phyloP scores from a whole-genome alignment of 305 asterid genomes.

The Fraxinus xanthoxyloides region DNA sequence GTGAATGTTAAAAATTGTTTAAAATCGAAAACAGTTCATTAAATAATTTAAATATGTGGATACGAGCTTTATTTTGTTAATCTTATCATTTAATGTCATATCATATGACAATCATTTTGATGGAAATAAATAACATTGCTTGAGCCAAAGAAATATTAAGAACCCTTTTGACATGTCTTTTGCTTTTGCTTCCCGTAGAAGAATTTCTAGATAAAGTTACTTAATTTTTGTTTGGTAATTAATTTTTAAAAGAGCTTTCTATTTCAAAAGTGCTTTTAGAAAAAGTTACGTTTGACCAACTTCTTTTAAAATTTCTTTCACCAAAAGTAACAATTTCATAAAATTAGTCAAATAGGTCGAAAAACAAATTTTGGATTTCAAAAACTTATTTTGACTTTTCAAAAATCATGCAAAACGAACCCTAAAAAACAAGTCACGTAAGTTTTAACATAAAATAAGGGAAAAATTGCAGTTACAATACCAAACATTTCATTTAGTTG shows the following conservation, averaged over 20 bases:
- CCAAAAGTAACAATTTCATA: background rate
- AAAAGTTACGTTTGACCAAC: background rate
- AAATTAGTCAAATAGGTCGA: background rate
- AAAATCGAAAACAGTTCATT: background rate
- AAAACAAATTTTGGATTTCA: background rate
- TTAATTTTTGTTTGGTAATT: too few relatives aligned
- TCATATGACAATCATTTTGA: background rate
- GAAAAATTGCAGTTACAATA: background rate
- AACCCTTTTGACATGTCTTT: background rate
- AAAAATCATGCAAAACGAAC: background rate
- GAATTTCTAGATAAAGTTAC: background rate
- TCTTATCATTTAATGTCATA: background rate
- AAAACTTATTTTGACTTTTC: background rate
- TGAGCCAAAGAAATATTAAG: background rate
- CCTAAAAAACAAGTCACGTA: background rate
- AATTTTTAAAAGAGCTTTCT: too few relatives aligned
- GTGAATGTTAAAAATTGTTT: background rate
- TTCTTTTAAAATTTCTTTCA: too few relatives aligned
- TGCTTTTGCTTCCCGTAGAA: background rate
- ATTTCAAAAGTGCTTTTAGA: too few relatives aligned
- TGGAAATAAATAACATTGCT: background rate
- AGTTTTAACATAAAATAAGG: background rate
- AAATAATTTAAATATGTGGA: background rate
- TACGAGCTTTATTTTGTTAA: background rate
- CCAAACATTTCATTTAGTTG: too few relatives aligned